Conservation (phyloP, 1,284 basidiomycete genomes). For the Trametes hirsuta region DNA sequence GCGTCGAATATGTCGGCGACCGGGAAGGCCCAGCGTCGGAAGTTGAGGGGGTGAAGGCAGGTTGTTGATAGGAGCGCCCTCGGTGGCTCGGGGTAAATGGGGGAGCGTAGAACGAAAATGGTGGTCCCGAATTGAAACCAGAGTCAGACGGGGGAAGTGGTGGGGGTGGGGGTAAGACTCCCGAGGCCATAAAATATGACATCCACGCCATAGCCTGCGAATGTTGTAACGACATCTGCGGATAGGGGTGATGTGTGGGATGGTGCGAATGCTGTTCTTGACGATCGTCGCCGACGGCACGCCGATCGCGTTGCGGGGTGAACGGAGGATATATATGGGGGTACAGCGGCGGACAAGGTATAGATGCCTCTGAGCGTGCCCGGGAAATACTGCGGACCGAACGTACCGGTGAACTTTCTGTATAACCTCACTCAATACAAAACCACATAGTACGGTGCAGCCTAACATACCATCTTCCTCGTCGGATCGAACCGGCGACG, state of each 20-base stretch:
- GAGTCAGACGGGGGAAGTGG: background rate
- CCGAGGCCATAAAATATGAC: conserved; percentile 32
- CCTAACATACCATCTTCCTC: conserved; percentile 23
- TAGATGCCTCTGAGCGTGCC: conserved; percentile 4
- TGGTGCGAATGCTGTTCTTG: background rate
- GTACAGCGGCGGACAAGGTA: conserved; percentile 15
- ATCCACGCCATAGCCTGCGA: conserved; percentile 40
- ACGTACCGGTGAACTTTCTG: conserved; percentile 1
- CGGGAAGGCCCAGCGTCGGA: conserved; percentile 26
- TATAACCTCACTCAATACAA: background rate
- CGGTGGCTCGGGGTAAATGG: conserved; percentile 37
- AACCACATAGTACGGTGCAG: background rate
- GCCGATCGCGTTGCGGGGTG: conserved; percentile 19
- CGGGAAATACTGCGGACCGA: background rate
- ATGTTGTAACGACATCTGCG: conserved; percentile 26
- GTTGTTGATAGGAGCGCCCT: conserved; percentile 12
- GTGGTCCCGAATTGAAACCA: conserved; percentile 10
- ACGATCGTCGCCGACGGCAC: background rate
- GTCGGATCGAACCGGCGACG: conserved; percentile 14
- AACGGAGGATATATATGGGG: conserved; percentile 19
- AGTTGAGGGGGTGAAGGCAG: conserved; percentile 16
- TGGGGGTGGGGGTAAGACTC: conserved; percentile 16
- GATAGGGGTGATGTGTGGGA: conserved; percentile 12
- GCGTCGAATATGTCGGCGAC: conserved; percentile 38
- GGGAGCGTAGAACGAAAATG: conserved; percentile 15